Evolutionary conservation across 1,284 basidiomycete genomes (phyloP).

Genomic region (Pyrrhoderma noxium): DNA sequence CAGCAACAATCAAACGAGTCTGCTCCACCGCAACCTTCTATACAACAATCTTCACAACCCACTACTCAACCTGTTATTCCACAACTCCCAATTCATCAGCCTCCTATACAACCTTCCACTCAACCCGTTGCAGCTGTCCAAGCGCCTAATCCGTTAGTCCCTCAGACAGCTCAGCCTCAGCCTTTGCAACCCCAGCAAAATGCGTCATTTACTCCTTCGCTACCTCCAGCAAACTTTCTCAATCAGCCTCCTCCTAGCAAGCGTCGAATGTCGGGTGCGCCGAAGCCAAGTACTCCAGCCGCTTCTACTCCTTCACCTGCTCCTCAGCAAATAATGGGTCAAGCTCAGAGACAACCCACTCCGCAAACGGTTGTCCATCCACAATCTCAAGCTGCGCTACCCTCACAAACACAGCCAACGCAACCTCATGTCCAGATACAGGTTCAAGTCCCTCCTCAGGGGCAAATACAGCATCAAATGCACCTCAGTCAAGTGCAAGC

Average conservation of each 20-base stretch:
- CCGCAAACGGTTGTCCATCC: conserved; percentile 1
- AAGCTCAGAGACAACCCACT: conserved; percentile 9
- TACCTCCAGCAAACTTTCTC: conserved; percentile 23
- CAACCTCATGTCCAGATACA: conserved; percentile 15
- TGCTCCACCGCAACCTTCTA: background rate
- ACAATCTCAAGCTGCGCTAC: conserved; percentile 8
- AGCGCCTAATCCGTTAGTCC: no score
- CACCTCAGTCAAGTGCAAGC: conserved; percentile 6
- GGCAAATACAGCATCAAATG: conserved; percentile 18
- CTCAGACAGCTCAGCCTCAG: no score
- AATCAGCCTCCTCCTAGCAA: conserved; percentile 22
- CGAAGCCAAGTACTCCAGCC: conserved; percentile 13
- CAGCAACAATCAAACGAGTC: background rate
- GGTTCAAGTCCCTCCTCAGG: conserved; percentile 17
- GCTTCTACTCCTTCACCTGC: conserved; percentile 15
- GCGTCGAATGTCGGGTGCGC: conserved; percentile 16
- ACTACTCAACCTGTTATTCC: background rate
- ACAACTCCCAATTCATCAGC: no score
- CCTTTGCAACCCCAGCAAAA: conserved; percentile 9
- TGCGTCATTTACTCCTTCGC: conserved; percentile 21
- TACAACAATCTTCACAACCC: conserved; percentile 12
- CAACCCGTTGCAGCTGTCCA: no score
- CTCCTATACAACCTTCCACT: no score
- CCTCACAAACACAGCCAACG: conserved; percentile 5
- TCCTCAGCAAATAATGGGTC: conserved; percentile 2